Evolutionary conservation across 805 yeast genomes (phyloP).

Genomic region (Cyberlindnera galapagoensis): DNA sequence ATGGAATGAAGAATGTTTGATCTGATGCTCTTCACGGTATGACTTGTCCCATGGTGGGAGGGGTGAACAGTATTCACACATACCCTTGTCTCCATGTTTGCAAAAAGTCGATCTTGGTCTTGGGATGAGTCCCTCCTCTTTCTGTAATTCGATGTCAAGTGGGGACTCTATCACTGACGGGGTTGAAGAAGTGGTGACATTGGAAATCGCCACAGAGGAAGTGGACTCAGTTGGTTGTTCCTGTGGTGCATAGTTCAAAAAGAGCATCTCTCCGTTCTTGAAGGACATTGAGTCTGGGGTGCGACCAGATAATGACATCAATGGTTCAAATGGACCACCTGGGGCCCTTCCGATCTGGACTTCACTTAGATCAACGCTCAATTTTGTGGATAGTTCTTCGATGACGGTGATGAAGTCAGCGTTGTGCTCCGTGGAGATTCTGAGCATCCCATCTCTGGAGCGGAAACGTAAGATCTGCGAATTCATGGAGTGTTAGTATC

Average conservation of each 20-base stretch:
- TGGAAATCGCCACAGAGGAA: slow-evolving; percentile 11
- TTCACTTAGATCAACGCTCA: slow-evolving; percentile 21
- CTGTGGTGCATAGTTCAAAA: slow-evolving; percentile 24
- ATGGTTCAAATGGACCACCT: slow-evolving; percentile 22
- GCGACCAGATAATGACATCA: slow-evolving; percentile 22
- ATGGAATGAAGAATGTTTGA: slow-evolving; percentile 86
- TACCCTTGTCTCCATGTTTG: slow-evolving; percentile 85
- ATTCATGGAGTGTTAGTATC: slow-evolving; percentile 2
- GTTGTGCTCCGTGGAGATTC: slow-evolving; percentile 46
- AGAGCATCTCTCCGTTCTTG: slow-evolving; percentile 44
- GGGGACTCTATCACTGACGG: slow-evolving; percentile 43
- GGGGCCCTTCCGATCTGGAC: slow-evolving; percentile 22
- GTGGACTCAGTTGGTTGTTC: slow-evolving; percentile 1
- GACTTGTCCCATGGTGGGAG: slow-evolving; percentile 89
- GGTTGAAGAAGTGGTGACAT: slow-evolving; percentile 9
- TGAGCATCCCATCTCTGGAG: slow-evolving; percentile 75
- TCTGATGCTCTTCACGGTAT: slow-evolving; percentile 65
- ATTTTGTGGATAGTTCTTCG: slow-evolving; percentile 29
- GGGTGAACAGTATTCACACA: slow-evolving; percentile 97
- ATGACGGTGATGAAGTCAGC: slow-evolving; percentile 40
- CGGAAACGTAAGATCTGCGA: slow-evolving; percentile 68
- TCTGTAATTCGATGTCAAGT: slow-evolving; percentile 62
- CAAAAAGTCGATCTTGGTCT: slow-evolving; percentile 62
- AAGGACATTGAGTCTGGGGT: slow-evolving; percentile 32
- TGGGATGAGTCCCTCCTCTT: slow-evolving; percentile 63